phyloP scores from a whole-genome alignment of 768 basidiomycete species.

The Lactifluus subvellereus region DNA sequence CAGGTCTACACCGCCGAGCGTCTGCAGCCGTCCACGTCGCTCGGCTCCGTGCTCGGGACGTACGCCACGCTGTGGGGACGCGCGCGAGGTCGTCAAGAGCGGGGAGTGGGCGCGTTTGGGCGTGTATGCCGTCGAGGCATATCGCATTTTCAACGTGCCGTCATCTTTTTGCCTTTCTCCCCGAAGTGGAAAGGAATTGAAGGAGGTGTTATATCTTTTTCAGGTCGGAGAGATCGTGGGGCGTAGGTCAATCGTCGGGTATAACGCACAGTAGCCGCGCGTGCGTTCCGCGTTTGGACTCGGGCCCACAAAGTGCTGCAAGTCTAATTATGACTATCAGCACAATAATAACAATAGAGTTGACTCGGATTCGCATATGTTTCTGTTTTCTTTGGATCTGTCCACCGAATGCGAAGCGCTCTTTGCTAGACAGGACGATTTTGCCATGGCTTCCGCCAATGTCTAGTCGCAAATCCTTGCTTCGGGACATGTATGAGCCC shows the following conservation, averaged over 20 bases:
- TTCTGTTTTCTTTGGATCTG: no score
- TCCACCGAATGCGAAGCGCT: no score
- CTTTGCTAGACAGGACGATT: no score
- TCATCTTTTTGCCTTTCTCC: not conserved
- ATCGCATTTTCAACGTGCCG: conserved; percentile 80
- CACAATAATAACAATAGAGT: no score
- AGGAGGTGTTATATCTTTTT: not conserved
- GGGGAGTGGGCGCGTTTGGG: conserved; percentile 67
- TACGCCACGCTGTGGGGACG: conserved; percentile 66
- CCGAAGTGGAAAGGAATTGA: not conserved
- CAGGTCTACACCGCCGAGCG: conserved; percentile 49
- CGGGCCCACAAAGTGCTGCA: no score
- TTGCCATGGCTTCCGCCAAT: no score
- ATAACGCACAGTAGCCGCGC: conserved; percentile 30
- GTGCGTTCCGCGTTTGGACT: no score
- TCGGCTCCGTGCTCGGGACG: conserved; percentile 47
- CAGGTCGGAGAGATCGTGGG: conserved; percentile 74
- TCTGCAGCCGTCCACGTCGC: conserved; percentile 58
- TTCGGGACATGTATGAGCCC: no score
- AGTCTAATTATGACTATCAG: no score
- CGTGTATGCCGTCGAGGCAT: conserved; percentile 79
- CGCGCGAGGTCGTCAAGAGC: conserved; percentile 48
- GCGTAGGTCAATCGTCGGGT: no score
- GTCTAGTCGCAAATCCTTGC: no score
- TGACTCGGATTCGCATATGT: no score